These are phyloP conservation scores for Eucalyptus erythrocorys DNA, from an alignment of 345 rosid genomes.

Conservation along the genomic window DNA sequence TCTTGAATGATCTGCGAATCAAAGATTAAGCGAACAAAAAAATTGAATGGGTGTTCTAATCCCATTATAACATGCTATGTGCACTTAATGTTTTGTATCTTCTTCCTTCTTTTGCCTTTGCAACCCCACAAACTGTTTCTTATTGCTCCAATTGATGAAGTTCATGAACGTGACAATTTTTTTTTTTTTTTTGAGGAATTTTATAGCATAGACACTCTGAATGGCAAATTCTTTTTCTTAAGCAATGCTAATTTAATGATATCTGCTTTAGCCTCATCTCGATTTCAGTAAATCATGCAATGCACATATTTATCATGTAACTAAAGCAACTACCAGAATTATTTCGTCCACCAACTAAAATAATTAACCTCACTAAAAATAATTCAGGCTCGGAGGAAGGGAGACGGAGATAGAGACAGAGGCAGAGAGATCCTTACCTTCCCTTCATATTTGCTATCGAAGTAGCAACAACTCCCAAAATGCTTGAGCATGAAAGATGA, in stretches of 20 bases:
- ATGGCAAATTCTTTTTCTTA: background rate
- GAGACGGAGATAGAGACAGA: background rate
- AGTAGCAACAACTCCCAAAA: conserved; percentile 48
- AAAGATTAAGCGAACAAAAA: background rate
- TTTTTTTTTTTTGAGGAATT: background rate
- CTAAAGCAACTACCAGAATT: background rate
- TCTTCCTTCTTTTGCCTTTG: background rate
- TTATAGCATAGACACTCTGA: background rate
- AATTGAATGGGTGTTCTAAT: background rate
- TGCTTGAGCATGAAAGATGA: conserved; percentile 34
- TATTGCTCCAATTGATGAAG: background rate
- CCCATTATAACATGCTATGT: background rate
- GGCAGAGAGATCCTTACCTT: background rate
- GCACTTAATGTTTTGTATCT: background rate
- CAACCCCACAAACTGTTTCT: background rate
- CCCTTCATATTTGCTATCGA: conserved; percentile 8
- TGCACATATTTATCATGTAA: too few species aligned
- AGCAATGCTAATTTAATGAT: background rate
- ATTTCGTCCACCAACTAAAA: background rate
- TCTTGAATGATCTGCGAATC: conserved; percentile 26
- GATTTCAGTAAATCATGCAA: too few species aligned
- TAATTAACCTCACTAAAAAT: too few species aligned
- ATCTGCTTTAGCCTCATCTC: background rate
- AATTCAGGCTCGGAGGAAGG: too few species aligned
- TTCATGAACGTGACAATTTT: background rate